Conservation (phyloP, 2,329 filamentous ascomycete species). For the Fusarium keratoplasticum region DNA sequence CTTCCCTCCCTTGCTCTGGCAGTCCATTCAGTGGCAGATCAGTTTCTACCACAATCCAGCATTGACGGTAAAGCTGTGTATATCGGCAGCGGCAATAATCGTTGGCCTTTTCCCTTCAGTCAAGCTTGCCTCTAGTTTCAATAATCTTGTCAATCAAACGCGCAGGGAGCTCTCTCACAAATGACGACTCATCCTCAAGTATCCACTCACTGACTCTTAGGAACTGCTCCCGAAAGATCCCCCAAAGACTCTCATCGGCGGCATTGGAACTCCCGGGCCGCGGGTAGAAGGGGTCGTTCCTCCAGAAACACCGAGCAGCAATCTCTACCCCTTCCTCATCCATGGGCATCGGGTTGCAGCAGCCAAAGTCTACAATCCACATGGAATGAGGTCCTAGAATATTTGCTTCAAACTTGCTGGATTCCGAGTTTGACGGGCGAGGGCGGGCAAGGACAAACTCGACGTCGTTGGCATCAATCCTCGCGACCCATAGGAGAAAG, state of each 20-base stretch:
- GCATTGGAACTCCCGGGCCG: conserved; percentile 44
- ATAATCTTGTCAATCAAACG: conserved; percentile 1
- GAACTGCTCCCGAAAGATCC: conserved; percentile 31
- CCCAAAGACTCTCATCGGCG: conserved; percentile 38
- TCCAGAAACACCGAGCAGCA: conserved; percentile 57
- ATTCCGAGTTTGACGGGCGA: not conserved
- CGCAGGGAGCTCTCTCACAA: not conserved
- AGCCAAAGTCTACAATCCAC: conserved; percentile 63
- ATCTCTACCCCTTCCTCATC: conserved; percentile 53
- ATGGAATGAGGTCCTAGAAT: conserved; percentile 50
- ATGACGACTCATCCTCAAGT: not conserved
- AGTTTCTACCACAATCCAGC: not conserved
- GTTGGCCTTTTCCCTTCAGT: not conserved
- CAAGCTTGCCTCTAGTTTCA: not conserved
- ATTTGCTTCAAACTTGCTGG: not conserved
- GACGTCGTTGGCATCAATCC: conserved; percentile 64
- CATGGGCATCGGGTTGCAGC: conserved; percentile 50
- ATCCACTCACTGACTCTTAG: not conserved
- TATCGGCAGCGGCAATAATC: not conserved
- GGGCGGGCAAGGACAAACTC: conserved; percentile 64
- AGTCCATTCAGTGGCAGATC: too few species aligned
- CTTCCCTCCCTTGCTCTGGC: too few species aligned
- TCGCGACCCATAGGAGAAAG: conserved; percentile 60
- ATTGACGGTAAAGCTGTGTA: not conserved
- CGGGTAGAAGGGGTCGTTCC: conserved; percentile 65